phyloP scores from a whole-genome alignment of 2,329 filamentous ascomycete species.

The Beauveria medogensis region DNA sequence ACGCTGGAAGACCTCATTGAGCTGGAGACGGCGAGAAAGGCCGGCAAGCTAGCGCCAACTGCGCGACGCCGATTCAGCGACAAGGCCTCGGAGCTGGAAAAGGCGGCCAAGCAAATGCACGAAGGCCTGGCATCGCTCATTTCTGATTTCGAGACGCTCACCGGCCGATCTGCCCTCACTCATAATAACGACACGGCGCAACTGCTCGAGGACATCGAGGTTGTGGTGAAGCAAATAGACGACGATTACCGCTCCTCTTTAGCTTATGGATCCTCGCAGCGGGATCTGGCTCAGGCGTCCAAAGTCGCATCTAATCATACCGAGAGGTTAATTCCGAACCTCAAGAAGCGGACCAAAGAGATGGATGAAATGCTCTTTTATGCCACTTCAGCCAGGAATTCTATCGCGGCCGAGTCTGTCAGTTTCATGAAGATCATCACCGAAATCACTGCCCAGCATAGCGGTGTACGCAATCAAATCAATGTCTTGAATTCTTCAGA shows the following conservation, averaged over 20 bases:
- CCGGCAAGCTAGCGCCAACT: conserved; percentile 55
- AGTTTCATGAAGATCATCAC: conserved; percentile 78
- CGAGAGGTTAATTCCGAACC: conserved; percentile 50
- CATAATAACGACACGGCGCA: conserved; percentile 57
- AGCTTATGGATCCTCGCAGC: conserved; percentile 55
- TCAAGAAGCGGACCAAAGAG: conserved; percentile 48
- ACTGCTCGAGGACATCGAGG: conserved; percentile 76
- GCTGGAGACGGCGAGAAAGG: conserved; percentile 61
- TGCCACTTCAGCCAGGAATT: conserved; percentile 59
- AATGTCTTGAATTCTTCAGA: conserved; percentile 62
- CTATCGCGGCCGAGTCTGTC: conserved; percentile 55
- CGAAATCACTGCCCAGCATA: conserved; percentile 66
- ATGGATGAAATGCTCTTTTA: conserved; percentile 54
- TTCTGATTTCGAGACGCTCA: conserved; percentile 53
- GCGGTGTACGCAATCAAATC: conserved; percentile 64
- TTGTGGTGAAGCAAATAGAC: conserved; percentile 76
- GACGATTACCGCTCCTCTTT: conserved; percentile 76
- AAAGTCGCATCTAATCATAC: conserved; percentile 58
- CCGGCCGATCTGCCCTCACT: conserved; percentile 44
- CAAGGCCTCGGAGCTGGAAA: conserved; percentile 54
- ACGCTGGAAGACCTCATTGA: conserved; percentile 73
- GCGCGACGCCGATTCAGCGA: conserved; percentile 51
- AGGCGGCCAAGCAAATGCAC: conserved; percentile 51
- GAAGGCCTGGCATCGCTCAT: conserved; percentile 53
- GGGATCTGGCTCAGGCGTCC: conserved; percentile 52